Conservation (phyloP, 495 filamentous ascomycete genomes). For the Neohortaea acidophila region DNA sequence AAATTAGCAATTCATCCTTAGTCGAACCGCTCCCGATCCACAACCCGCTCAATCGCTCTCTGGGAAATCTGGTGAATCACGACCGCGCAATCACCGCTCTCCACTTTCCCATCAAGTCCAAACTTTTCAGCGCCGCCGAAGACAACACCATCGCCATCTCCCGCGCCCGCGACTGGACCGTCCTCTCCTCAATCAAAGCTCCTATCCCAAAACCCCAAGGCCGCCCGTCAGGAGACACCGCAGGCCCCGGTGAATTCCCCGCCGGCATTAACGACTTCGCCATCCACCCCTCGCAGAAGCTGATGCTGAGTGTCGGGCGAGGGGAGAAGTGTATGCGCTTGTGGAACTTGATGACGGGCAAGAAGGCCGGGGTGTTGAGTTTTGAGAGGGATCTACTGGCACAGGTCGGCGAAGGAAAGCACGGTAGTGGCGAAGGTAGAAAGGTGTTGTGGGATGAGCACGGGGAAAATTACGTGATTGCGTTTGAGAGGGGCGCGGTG, state of each 20-base stretch:
- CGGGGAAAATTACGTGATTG: slow-evolving; percentile 72
- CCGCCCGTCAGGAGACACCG: slow-evolving; percentile 80
- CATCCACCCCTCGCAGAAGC: slow-evolving; percentile 86
- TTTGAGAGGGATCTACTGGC: slow-evolving; percentile 54
- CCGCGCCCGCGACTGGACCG: slow-evolving; percentile 73
- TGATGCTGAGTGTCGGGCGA: slow-evolving; percentile 79
- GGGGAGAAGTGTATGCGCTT: slow-evolving; percentile 83
- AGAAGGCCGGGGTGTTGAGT: slow-evolving; percentile 81
- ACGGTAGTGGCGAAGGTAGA: slow-evolving; percentile 66
- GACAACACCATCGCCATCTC: slow-evolving; percentile 81
- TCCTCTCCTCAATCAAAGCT: slow-evolving; percentile 79
- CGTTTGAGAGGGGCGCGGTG: slow-evolving; percentile 70
- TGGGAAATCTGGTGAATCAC: slow-evolving; percentile 80
- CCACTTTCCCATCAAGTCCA: slow-evolving; percentile 69
- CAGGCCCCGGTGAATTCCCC: slow-evolving; percentile 64
- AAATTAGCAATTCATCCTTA: slow-evolving; percentile 33
- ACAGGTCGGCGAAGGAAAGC: slow-evolving; percentile 59
- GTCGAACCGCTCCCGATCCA: too few relatives aligned
- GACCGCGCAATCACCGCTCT: slow-evolving; percentile 61
- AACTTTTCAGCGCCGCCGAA: slow-evolving; percentile 68
- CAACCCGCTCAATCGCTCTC: slow-evolving; percentile 74
- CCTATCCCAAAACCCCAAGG: slow-evolving; percentile 72
- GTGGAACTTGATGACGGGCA: slow-evolving; percentile 94
- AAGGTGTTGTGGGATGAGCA: slow-evolving; percentile 66
- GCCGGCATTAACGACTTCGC: slow-evolving; percentile 91